phyloP scores from a whole-genome alignment of 1,284 basidiomycete species.

The Veloboletus limbatus region DNA sequence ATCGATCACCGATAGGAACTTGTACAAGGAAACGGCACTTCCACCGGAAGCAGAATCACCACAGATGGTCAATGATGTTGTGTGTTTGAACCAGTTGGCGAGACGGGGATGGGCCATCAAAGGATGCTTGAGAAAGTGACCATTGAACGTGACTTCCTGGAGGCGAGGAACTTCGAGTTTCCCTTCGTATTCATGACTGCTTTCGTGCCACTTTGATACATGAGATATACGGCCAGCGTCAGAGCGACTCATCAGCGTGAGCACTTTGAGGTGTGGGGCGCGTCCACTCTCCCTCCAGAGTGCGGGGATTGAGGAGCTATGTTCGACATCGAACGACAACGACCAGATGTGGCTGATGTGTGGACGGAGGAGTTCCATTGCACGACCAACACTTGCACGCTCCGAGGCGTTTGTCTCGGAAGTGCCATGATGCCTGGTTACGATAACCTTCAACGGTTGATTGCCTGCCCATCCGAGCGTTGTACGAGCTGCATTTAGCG shows the following conservation, averaged over 20 bases:
- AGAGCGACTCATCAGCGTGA: conserved; percentile 7
- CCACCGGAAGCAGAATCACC: neutral
- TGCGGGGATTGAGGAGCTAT: conserved; percentile 10
- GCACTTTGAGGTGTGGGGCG: conserved; percentile 5
- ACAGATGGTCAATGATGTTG: conserved; percentile 9
- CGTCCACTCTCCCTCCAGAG: conserved; percentile 14
- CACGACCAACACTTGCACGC: neutral
- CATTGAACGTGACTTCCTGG: conserved; percentile 1
- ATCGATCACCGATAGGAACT: conserved; percentile 6
- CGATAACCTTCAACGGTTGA: conserved; percentile 8
- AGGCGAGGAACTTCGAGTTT: conserved; percentile 9
- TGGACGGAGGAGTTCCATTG: conserved; percentile 9
- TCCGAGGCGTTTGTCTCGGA: conserved; percentile 6
- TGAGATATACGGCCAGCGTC: neutral
- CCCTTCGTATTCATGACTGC: neutral
- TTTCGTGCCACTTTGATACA: neutral
- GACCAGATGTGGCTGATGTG: conserved; percentile 8
- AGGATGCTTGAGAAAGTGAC: conserved; percentile 7
- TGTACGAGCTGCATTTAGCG: neutral
- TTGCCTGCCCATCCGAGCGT: conserved; percentile 6
- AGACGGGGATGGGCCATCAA: conserved; percentile 12
- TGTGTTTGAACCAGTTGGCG: conserved; percentile 7
- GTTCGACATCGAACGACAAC: conserved; percentile 12
- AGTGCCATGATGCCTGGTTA: conserved; percentile 7
- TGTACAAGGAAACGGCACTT: conserved; percentile 5